A percentile compares a stretch with the other conserved stretches of the same genome.
Conservation (phyloP, 2,329 filamentous ascomycete genomes). For the Myriosclerotinia duriaeana region DNA sequence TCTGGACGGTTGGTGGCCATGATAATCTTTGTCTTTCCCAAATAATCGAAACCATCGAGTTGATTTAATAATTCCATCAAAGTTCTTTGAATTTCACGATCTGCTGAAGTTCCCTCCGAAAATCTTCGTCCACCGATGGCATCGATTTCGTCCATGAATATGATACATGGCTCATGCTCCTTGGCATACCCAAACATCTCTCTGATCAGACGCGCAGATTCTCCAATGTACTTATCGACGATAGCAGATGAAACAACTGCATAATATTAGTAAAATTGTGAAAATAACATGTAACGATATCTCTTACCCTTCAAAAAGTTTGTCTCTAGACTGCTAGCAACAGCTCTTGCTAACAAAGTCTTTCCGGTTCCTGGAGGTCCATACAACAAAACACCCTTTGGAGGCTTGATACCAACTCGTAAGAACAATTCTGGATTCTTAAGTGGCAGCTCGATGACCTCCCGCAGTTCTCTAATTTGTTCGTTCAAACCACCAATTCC, state of each 20-base stretch:
- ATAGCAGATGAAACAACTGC: conserved; percentile 96
- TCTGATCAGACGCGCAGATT: conserved; percentile 92
- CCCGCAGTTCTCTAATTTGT: conserved; percentile 93
- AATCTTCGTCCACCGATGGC: conserved; percentile 96
- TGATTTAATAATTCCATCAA: conserved; percentile 99
- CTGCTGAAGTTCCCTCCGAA: conserved; percentile 94
- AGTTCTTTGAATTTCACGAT: conserved; percentile 96
- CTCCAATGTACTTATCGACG: conserved; percentile 99
- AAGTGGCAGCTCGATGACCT: conserved; percentile 95
- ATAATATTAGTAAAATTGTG: conserved; percentile 29
- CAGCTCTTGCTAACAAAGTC: conserved; percentile 88
- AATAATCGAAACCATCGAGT: conserved; percentile 97
- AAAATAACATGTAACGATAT: neutral
- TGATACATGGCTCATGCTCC: conserved; percentile 98
- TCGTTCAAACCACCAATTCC: conserved; percentile 98
- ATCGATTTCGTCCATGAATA: conserved; percentile 99
- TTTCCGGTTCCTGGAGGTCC: conserved; percentile 96
- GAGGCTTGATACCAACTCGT: conserved; percentile 96
- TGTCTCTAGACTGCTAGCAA: conserved; percentile 93
- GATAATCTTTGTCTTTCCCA: conserved; percentile 99
- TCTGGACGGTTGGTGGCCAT: conserved; percentile 99
- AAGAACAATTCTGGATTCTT: conserved; percentile 99
- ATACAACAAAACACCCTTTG: conserved; percentile 94
- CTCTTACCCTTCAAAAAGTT: conserved; percentile 91
- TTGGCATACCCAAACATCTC: conserved; percentile 99